Evolutionary conservation across 139 green algal species (phyloP).

Genomic region (Helicosporidium sp.): DNA sequence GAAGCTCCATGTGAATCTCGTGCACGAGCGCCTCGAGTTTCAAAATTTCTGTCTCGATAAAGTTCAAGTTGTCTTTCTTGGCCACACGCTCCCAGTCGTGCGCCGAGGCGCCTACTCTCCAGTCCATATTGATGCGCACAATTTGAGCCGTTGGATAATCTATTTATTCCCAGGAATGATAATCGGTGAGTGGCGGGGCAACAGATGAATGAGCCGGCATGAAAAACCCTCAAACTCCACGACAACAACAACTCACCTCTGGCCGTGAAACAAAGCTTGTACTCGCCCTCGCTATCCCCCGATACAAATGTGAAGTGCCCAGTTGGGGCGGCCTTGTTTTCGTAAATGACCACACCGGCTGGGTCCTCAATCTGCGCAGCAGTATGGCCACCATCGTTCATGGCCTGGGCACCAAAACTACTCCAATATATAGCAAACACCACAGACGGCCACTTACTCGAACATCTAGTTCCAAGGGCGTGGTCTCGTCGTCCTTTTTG

Average conservation of each 20-base stretch:
- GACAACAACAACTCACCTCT: background rate
- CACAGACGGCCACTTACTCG: background rate
- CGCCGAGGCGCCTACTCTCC: constrained; percentile 60
- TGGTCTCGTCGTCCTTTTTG: background rate
- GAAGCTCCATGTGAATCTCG: constrained; percentile 60
- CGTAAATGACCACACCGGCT: background rate
- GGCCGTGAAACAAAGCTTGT: background rate
- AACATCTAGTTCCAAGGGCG: constrained; percentile 4
- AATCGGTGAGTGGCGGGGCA: background rate
- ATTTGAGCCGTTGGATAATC: constrained; percentile 34
- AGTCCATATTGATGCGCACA: constrained; percentile 61
- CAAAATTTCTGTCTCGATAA: constrained; percentile 52
- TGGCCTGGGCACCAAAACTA: background rate
- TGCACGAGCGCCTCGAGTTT: constrained; percentile 41
- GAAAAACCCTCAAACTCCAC: background rate
- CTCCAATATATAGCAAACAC: background rate
- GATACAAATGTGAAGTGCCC: background rate
- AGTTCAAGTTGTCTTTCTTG: constrained; percentile 84
- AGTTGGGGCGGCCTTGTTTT: background rate
- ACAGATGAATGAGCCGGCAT: background rate
- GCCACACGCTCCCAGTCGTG: constrained; percentile 69
- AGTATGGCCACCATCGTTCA: background rate
- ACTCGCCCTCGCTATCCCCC: background rate
- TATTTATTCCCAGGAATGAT: constrained; percentile 12
- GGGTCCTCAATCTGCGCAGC: background rate